Percentiles rank a stretch among this genome's conserved stretches.
Conservation (phyloP, 2,329 filamentous ascomycete species). For the Pyricularia grisea region DNA sequence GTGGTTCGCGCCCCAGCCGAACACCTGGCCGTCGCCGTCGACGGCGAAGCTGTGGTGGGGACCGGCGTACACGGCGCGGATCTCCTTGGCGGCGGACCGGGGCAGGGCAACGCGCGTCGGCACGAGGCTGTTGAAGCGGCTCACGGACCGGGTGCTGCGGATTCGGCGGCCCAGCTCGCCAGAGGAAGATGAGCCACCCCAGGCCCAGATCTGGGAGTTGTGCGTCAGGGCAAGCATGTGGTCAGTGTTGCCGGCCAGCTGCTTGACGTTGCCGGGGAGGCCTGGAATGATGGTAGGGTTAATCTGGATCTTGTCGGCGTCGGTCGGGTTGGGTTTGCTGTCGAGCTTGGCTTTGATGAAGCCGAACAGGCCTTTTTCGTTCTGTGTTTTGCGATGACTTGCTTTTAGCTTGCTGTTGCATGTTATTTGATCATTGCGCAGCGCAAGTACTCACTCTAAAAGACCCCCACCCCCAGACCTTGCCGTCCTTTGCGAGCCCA, state of each 20-base stretch:
- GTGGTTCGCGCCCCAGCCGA: conserved; percentile 30
- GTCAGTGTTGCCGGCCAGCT: conserved; percentile 45
- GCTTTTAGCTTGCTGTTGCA: background rate
- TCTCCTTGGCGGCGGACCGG: background rate
- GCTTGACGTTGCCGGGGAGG: conserved; percentile 36
- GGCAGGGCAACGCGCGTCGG: background rate
- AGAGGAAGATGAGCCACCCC: conserved; percentile 54
- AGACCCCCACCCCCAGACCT: conserved; percentile 2
- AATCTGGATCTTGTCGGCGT: conserved; percentile 1
- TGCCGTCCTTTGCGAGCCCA: conserved; percentile 17
- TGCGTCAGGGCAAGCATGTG: conserved; percentile 56
- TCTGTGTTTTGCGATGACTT: background rate
- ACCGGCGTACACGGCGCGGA: conserved; percentile 40
- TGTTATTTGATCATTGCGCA: background rate
- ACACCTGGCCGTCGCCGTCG: conserved; percentile 21
- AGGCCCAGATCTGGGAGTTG: conserved; percentile 65
- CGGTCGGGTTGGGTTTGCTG: background rate
- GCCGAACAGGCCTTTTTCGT: conserved; percentile 2
- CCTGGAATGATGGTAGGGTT: conserved; percentile 37
- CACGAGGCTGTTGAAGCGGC: background rate
- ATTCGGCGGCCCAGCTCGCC: background rate
- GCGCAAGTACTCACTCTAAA: background rate
- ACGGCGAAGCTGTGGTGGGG: conserved; percentile 48
- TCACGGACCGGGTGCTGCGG: background rate
- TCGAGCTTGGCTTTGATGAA: conserved; percentile 1